Evolutionary conservation across 352 stramenopile species (phyloP).

Genomic region (Globisporangium perplexum): DNA sequence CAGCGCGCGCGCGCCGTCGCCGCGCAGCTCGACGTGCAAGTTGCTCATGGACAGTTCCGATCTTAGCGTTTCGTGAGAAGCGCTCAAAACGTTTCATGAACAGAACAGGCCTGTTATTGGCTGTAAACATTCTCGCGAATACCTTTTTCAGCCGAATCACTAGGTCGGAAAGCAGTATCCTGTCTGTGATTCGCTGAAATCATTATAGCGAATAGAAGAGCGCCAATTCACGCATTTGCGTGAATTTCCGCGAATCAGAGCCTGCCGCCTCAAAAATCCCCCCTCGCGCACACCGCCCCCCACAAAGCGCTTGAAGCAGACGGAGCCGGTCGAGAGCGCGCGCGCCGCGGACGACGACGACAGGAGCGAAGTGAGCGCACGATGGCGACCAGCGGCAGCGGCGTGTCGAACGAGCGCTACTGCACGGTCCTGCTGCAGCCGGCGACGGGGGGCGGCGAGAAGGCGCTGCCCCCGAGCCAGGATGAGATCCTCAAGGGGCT

Average conservation of each 20-base stretch:
- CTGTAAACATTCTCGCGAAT: too few species aligned
- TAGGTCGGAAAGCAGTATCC: too few species aligned
- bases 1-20: constrained; percentile 23
- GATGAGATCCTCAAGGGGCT: constrained; percentile 97
- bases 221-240: background rate
- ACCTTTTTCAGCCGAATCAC: too few species aligned
- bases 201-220: background rate
- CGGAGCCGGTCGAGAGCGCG: too few species aligned
- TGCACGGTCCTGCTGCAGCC: constrained; percentile 81
- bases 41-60: background rate
- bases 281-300: background rate
- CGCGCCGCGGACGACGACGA: too few species aligned
- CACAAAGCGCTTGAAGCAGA: background rate
- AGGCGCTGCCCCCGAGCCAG: constrained; percentile 73
- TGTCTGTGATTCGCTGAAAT: too few species aligned
- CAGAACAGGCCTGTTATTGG: too few species aligned
- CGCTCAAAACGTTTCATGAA: background rate
- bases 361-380: background rate
- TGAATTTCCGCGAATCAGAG: background rate
- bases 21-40: constrained; percentile 16
- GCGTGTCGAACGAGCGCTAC: constrained; percentile 84
- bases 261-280: background rate
- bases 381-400: constrained; percentile 16
- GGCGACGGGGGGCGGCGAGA: constrained; percentile 33
- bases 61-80: background rate